phyloP scores from a whole-genome alignment of 2,329 filamentous ascomycete species.

The Thermothelomyces thermophilus region DNA sequence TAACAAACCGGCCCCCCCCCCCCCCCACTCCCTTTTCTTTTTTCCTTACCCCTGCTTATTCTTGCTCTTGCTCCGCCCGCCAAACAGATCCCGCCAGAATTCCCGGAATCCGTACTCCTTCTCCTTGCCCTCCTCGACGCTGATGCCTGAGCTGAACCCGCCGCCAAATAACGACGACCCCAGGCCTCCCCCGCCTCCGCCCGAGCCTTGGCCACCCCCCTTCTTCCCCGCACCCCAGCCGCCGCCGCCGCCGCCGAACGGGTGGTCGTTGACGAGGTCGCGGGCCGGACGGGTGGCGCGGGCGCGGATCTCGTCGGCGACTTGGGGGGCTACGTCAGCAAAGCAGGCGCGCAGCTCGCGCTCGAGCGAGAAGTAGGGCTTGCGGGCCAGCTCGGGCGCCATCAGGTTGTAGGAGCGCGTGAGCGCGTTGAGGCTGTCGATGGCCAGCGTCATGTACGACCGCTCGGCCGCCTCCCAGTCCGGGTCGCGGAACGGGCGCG shows the following conservation, averaged over 20 bases:
- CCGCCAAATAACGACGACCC: slow-evolving; percentile 57
- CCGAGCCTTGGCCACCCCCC: no score
- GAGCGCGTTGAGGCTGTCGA: slow-evolving; percentile 71
- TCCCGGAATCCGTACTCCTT: slow-evolving; percentile 81
- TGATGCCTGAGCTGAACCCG: slow-evolving; percentile 41
- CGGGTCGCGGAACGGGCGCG: slow-evolving; percentile 62
- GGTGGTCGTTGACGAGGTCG: slow-evolving; percentile 31
- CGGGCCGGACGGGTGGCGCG: slow-evolving; percentile 48
- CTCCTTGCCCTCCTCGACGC: slow-evolving; percentile 66
- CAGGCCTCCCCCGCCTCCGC: slow-evolving; percentile 46
- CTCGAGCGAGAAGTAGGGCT: slow-evolving; percentile 80
- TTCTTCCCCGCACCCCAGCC: not conserved
- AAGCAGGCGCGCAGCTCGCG: slow-evolving; percentile 77
- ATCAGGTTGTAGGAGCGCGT: slow-evolving; percentile 90
- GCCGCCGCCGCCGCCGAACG: not conserved
- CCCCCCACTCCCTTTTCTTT: no score
- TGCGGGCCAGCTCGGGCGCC: slow-evolving; percentile 86
- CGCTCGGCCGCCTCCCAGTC: slow-evolving; percentile 67
- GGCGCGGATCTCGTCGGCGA: slow-evolving; percentile 66
- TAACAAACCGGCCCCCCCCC: no score
- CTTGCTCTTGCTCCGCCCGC: not conserved
- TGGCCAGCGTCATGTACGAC: slow-evolving; percentile 67
- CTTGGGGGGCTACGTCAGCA: slow-evolving; percentile 72
- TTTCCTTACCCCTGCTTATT: no score
- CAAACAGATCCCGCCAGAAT: slow-evolving; percentile 79